A percentile compares a stretch with the other conserved stretches of the same genome.
Evolutionary conservation across 352 stramenopile species (phyloP).

Genomic region (Pythium folliculosum): DNA sequence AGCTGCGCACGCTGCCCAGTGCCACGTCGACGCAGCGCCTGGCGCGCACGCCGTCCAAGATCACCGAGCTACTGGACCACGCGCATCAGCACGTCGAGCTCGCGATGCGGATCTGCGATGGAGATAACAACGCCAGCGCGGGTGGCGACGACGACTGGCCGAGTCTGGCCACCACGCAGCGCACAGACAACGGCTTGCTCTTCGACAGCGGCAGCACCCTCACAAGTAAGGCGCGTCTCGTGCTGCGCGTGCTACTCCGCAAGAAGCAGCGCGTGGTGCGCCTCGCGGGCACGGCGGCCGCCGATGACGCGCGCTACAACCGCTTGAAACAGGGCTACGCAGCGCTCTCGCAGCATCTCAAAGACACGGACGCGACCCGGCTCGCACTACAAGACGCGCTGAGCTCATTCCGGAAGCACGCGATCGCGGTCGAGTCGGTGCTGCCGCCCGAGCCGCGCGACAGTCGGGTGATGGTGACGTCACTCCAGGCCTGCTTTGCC

Average conservation of each 20-base stretch:
- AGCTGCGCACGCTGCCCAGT: constrained; percentile 22
- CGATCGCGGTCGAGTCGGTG: constrained; percentile 19
- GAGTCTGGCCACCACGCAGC: not conserved
- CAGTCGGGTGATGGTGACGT: constrained; percentile 28
- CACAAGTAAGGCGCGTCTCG: not conserved
- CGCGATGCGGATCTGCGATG: constrained; percentile 14
- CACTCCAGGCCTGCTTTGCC: constrained; percentile 23
- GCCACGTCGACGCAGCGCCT: constrained; percentile 19
- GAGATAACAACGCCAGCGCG: constrained; percentile 6
- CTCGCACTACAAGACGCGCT: constrained; percentile 31
- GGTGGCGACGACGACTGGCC: constrained; percentile 19
- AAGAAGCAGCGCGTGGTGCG: constrained; percentile 30
- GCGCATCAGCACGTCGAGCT: constrained; percentile 38
- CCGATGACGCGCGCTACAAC: constrained; percentile 36
- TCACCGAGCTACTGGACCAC: constrained; percentile 34
- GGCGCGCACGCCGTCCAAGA: constrained; percentile 23
- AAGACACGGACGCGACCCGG: constrained; percentile 31
- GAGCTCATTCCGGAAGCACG: constrained; percentile 21
- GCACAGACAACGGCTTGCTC: not conserved
- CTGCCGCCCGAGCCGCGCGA: constrained; percentile 25
- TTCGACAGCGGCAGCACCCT: not conserved
- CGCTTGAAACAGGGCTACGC: constrained; percentile 37
- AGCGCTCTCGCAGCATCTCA: constrained; percentile 34
- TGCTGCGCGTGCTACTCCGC: constrained; percentile 24
- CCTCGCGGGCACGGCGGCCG: constrained; percentile 1